These are phyloP conservation scores for Stenogyne calaminthoides DNA, from an alignment of 305 asterid genomes.

Conservation along the genomic window DNA sequence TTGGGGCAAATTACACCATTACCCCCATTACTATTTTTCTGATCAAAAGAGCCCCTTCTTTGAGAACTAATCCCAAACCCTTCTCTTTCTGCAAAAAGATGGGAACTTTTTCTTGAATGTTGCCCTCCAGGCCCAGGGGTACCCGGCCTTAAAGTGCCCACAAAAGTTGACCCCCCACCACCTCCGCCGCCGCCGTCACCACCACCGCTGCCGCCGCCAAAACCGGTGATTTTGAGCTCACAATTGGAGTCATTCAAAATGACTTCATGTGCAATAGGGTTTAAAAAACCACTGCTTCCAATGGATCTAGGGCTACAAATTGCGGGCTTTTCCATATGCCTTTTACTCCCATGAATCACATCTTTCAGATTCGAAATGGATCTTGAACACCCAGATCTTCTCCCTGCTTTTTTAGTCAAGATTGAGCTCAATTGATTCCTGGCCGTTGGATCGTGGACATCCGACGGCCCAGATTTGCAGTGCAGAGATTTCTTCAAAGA, in stretches of 20 bases:
- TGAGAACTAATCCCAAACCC: conserved; percentile 34
- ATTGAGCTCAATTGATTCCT: conserved; percentile 41
- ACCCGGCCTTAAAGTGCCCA: conserved; percentile 79
- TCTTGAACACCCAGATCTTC: conserved; percentile 66
- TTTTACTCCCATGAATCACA: conserved; percentile 73
- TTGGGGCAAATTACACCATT: conserved; percentile 52
- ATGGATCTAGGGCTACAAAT: conserved; percentile 87
- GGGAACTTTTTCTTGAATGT: conserved; percentile 51
- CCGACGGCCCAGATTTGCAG: conserved; percentile 61
- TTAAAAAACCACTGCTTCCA: conserved; percentile 77
- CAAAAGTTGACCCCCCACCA: conserved; percentile 36
- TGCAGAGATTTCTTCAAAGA: conserved; percentile 48
- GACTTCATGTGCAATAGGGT: conserved; percentile 82
- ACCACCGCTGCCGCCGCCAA: conserved; percentile 48
- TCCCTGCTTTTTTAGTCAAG: conserved; percentile 40
- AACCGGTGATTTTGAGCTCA: conserved; percentile 46
- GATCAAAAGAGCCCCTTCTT: conserved; percentile 43
- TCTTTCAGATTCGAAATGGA: conserved; percentile 76
- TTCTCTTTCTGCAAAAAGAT: conserved; percentile 51
- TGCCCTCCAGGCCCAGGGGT: conserved; percentile 85
- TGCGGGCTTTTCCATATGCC: conserved; percentile 65
- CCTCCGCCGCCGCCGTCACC: conserved; percentile 36
- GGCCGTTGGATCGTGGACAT: conserved; percentile 47
- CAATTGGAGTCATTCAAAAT: conserved; percentile 67
- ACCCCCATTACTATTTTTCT: conserved; percentile 23